Evolutionary conservation across 106 monocot genomes (phyloP).

Genomic region (Acorus gramineus): DNA sequence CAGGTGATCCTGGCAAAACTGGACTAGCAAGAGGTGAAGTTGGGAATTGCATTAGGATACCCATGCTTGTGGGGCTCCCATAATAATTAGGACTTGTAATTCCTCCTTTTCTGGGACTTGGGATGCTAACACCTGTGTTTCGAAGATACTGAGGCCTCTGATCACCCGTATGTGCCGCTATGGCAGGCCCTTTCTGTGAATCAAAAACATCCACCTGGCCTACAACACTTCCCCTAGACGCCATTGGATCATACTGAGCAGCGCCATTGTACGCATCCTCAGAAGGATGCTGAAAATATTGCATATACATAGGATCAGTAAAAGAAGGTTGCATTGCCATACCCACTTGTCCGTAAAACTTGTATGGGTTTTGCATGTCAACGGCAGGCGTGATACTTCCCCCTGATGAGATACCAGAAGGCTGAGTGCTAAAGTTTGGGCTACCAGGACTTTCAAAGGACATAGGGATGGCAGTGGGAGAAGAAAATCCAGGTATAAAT

Average conservation of each 20-base stretch:
- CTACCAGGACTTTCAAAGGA: constrained; percentile 35
- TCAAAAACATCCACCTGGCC: constrained; percentile 28
- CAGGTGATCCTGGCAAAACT: constrained; percentile 29
- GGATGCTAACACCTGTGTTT: constrained; percentile 13
- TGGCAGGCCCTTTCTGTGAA: constrained; percentile 25
- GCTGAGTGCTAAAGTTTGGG: constrained; percentile 27
- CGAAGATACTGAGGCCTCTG: constrained; percentile 34
- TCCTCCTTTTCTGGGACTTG: constrained; percentile 23
- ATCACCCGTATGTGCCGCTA: constrained; percentile 22
- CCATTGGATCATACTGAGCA: constrained; percentile 40
- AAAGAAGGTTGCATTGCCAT: constrained; percentile 42
- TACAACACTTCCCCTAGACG: constrained; percentile 26
- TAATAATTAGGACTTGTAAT: constrained; percentile 34
- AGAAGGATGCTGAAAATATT: constrained; percentile 56
- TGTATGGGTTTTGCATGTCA: constrained; percentile 46
- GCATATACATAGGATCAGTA: constrained; percentile 45
- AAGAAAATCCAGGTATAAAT: constrained; percentile 49
- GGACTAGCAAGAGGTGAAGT: constrained; percentile 46
- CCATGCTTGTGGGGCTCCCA: constrained; percentile 36
- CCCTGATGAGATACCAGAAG: constrained; percentile 24
- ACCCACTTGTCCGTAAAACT: constrained; percentile 61
- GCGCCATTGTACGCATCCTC: constrained; percentile 31
- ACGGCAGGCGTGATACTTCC: constrained; percentile 22
- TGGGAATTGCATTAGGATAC: constrained; percentile 47
- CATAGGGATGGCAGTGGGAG: constrained; percentile 46